phyloP scores from a whole-genome alignment of 1,284 basidiomycete species.

The Naganishia cerealis region DNA sequence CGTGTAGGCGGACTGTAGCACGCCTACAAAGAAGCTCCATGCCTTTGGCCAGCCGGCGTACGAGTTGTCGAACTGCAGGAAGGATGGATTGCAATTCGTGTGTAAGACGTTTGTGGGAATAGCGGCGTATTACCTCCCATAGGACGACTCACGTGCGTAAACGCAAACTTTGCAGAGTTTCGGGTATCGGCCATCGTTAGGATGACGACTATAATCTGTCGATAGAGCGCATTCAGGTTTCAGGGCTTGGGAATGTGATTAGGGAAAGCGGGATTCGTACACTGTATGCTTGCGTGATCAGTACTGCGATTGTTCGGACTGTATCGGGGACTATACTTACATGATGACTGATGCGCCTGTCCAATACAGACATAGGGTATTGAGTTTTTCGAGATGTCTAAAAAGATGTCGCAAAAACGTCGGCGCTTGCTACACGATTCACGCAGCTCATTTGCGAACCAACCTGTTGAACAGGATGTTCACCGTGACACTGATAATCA shows the following conservation, averaged over 20 bases:
- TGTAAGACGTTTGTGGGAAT: neutral
- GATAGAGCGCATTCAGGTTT: neutral
- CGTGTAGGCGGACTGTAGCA: slow-evolving; percentile 52
- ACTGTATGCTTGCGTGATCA: neutral
- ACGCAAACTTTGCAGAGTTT: slow-evolving; percentile 53
- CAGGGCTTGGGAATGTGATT: neutral
- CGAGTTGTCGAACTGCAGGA: slow-evolving; percentile 53
- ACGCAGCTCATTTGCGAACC: slow-evolving; percentile 24
- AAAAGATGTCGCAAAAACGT: neutral
- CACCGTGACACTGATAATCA: slow-evolving; percentile 52
- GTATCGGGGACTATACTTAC: slow-evolving; percentile 36
- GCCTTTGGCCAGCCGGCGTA: slow-evolving; percentile 48
- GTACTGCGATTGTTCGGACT: neutral
- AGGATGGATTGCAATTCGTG: neutral
- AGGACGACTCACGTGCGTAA: slow-evolving; percentile 41
- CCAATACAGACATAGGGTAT: slow-evolving; percentile 56
- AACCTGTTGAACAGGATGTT: slow-evolving; percentile 52
- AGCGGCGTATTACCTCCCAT: neutral
- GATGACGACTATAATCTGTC: slow-evolving; percentile 53
- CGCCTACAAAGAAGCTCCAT: slow-evolving; percentile 55
- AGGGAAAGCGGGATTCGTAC: neutral
- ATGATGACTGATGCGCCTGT: slow-evolving; percentile 54
- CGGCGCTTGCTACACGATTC: neutral
- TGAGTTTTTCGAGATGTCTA: slow-evolving; percentile 49
- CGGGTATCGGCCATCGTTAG: slow-evolving; percentile 53